A percentile compares a stretch with the other conserved stretches of the same genome.
Conservation (phyloP, 2,329 filamentous ascomycete species). For the Hymenoscyphus repandus region DNA sequence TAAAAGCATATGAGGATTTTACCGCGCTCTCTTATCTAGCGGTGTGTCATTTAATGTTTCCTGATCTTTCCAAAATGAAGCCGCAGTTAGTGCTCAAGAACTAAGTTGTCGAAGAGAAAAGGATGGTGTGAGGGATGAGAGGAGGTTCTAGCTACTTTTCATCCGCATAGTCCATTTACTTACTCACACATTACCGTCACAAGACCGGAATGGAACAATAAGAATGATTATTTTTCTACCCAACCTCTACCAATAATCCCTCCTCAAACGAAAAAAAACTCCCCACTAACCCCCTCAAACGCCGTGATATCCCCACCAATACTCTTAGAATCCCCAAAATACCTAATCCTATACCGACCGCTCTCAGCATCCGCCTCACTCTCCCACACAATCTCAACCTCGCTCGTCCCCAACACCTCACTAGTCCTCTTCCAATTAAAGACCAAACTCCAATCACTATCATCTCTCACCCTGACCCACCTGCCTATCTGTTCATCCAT, state of each 20-base stretch:
- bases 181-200: too few relatives aligned
- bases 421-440: constrained; percentile 74
- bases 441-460: constrained; percentile 77
- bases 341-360: constrained; percentile 73
- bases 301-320: constrained; percentile 50
- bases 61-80: too few relatives aligned
- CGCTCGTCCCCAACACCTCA: constrained; percentile 64
- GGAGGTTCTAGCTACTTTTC: too few relatives aligned
- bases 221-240: neutral
- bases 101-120: too few relatives aligned
- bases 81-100: too few relatives aligned
- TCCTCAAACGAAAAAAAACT: constrained; percentile 37
- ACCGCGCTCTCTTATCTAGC: too few relatives aligned
- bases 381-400: constrained; percentile 78
- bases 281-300: constrained; percentile 63
- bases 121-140: too few relatives aligned
- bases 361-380: constrained; percentile 49
- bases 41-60: too few relatives aligned
- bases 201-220: too few relatives aligned
- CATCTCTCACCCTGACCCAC: constrained; percentile 52
- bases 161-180: too few relatives aligned
- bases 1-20: too few relatives aligned
- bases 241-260: neutral
- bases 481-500: constrained; percentile 49
- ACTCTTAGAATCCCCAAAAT: constrained; percentile 77